A percentile compares a stretch with the other conserved stretches of the same genome.
These are phyloP conservation scores for Achlya hypogyna DNA, from an alignment of 352 stramenopile genomes.

Conservation along the genomic window DNA sequence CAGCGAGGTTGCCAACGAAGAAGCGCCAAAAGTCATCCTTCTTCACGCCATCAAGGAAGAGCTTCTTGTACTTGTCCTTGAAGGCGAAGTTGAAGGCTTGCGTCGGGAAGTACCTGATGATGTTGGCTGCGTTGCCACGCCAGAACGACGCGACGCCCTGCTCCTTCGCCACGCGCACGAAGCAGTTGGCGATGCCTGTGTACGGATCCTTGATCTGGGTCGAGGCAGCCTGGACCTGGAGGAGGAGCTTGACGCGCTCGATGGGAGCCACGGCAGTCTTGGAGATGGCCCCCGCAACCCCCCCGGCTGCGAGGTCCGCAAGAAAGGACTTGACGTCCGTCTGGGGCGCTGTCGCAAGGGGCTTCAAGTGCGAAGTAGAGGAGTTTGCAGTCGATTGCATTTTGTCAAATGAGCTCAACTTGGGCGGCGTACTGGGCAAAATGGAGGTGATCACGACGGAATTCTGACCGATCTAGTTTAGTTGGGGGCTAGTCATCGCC, in stretches of 20 bases:
- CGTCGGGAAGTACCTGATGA: constrained; percentile 90
- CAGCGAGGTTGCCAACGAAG: constrained; percentile 97
- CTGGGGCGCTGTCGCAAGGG: constrained; percentile 68
- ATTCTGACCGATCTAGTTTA: too few species aligned
- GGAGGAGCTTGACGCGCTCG: constrained; percentile 87
- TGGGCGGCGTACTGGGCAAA: too few species aligned
- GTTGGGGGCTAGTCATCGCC: too few species aligned
- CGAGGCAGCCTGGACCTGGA: constrained; percentile 86
- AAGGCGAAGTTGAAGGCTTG: constrained; percentile 91
- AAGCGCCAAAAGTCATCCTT: constrained; percentile 98
- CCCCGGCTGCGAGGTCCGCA: constrained; percentile 73
- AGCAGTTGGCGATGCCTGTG: constrained; percentile 87
- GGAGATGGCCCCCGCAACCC: constrained; percentile 80
- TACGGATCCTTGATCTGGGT: constrained; percentile 90
- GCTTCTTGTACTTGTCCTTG: constrained; percentile 91
- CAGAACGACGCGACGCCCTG: constrained; percentile 85
- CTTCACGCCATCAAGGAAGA: constrained; percentile 79
- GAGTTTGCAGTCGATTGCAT: too few species aligned
- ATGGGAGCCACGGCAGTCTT: constrained; percentile 88
- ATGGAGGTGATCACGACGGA: too few species aligned
- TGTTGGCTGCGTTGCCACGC: constrained; percentile 87
- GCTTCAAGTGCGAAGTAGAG: too few species aligned
- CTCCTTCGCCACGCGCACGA: constrained; percentile 81
- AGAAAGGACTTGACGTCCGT: constrained; percentile 48
- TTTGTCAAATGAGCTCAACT: too few species aligned